Conservation (phyloP, 129 eudicot species). For the Tagetes patula region DNA sequence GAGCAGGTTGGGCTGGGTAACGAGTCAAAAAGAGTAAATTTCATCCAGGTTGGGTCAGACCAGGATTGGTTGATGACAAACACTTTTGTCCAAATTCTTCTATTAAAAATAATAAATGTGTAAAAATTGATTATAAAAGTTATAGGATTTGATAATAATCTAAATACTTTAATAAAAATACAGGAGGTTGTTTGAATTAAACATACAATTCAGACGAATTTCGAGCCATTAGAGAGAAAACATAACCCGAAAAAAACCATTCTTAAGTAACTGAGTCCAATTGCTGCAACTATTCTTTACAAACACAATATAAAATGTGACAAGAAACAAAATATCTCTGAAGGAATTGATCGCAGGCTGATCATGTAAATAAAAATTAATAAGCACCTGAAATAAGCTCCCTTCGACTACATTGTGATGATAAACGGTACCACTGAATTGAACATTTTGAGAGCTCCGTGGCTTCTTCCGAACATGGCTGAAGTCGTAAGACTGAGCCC, state of each 20-base stretch:
- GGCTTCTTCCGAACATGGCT: conserved; percentile 69
- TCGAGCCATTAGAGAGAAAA: neutral
- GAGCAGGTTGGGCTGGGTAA: neutral
- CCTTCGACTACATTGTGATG: conserved; percentile 80
- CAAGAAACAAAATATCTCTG: neutral
- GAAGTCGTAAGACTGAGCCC: conserved; percentile 77
- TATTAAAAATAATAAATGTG: neutral
- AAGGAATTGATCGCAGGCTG: neutral
- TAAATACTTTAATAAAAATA: neutral
- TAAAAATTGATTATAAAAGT: neutral
- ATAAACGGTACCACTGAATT: conserved; percentile 90
- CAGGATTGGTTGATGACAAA: neutral
- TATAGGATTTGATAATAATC: neutral
- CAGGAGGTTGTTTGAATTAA: neutral
- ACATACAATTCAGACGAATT: neutral
- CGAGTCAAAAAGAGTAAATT: neutral
- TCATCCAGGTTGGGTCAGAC: neutral
- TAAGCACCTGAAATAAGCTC: conserved; percentile 80
- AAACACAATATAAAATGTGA: neutral
- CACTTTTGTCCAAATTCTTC: neutral
- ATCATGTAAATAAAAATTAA: neutral
- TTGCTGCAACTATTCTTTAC: neutral
- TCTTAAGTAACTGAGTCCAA: neutral
- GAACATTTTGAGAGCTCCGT: conserved; percentile 79
- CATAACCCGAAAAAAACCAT: conserved; percentile 1